Evolutionary conservation across 257 asterid genomes (phyloP), one percentile per base, ranked within the genome.

Genomic region (Fraxinus cuspidata): DNA sequence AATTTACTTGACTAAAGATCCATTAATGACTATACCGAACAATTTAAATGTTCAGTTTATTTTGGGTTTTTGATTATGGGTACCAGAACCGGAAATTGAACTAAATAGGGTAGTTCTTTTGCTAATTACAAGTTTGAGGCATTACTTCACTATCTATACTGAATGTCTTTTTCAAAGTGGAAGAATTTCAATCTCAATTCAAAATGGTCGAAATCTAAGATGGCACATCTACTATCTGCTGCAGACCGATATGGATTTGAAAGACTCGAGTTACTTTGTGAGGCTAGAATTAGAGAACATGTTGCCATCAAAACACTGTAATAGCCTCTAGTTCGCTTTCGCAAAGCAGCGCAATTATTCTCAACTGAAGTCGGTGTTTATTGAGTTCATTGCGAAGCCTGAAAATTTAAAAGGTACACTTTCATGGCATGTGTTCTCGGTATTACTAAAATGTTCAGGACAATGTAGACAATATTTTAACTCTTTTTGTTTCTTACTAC

Each of bases 221-320:
- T 40, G 65, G 38, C 79, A 35, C 76, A 80, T 73, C 40, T 42
- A 11, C 3, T 12, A 3, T 42, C 51, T 12, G 5, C 51, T 42
- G 51, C 51, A 42, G 5, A 42, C 44, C 74, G 73, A 49, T 80
- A 80, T 80, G 79, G 72, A 11, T 58, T 79, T 40, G 70, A 79
- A 77, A 79, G 82, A 29, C 25, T 79, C 37, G 69, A 72, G 29
- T 73, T 72, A 53, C 76, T 74, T 70, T 79, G 82, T 60, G 74
- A 79, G 72, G 77, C 78, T 42, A 73, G 65, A 32, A 68, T 73
- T 29, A 38, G 68, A 0, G 80, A 74, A 28, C 71, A 74, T 35
- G 71, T 80, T 66, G 74, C 79, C 49, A 80, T 80, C 51, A 42
- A 29, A 29, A 42, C 51, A 2, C 51, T 13, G 42, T 35, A 35